Evolutionary conservation across 495 filamentous ascomycete genomes (phyloP).

Genomic region (Aspergillus nidulans): DNA sequence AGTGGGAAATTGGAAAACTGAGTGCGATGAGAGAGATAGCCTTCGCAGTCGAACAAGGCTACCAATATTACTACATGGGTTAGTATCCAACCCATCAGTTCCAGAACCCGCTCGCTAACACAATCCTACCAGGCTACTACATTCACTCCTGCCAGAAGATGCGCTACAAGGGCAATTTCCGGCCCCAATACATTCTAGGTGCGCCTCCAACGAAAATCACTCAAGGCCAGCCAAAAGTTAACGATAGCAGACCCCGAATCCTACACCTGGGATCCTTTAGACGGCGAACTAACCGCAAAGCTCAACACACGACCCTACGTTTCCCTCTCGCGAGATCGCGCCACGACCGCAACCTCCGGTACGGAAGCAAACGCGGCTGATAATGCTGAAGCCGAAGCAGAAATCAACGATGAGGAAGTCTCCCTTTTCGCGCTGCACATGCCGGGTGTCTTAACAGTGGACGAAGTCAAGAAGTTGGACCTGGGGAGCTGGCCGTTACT

Average conservation of each 20-base stretch:
- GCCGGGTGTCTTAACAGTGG: constrained; percentile 69
- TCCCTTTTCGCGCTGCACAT: constrained; percentile 68
- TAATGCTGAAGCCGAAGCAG: constrained; percentile 24
- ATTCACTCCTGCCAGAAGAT: constrained; percentile 72
- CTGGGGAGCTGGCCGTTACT: constrained; percentile 56
- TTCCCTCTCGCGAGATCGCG: constrained; percentile 53
- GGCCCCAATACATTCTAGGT: constrained; percentile 76
- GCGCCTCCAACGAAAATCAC: constrained; percentile 10
- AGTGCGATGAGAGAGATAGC: constrained; percentile 81
- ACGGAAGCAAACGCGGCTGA: constrained; percentile 4
- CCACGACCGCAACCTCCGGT: constrained; percentile 9
- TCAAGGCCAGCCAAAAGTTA: background rate
- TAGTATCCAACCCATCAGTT: too few species aligned
- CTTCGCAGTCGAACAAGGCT: constrained; percentile 68
- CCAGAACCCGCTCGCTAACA: too few species aligned
- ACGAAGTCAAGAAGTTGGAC: constrained; percentile 57
- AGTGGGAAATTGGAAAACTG: constrained; percentile 81
- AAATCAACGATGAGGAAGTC: constrained; percentile 36
- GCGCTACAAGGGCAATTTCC: constrained; percentile 87
- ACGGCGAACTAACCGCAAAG: constrained; percentile 57
- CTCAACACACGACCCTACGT: constrained; percentile 67
- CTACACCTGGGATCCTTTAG: constrained; percentile 68
- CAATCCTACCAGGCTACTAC: constrained; percentile 51
- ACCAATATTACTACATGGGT: constrained; percentile 76
- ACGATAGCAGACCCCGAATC: constrained; percentile 60